Percentiles rank a stretch among this genome's conserved stretches.
Evolutionary conservation across 1,284 basidiomycete genomes (phyloP).

Genomic region (Moesziomyces parantarcticus): DNA sequence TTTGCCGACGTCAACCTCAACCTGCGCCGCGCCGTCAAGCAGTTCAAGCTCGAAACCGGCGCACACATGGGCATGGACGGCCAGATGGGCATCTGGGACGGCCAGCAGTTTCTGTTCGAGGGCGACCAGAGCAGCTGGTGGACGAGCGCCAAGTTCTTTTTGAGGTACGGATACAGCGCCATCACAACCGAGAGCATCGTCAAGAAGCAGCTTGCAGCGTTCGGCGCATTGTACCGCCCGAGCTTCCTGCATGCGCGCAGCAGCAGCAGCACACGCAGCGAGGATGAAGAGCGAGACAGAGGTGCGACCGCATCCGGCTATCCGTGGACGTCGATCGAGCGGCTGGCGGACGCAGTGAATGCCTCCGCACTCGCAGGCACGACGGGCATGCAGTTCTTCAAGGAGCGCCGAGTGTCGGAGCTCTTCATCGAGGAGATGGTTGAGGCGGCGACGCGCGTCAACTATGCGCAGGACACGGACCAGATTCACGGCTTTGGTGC

Average conservation of each 20-base stretch:
- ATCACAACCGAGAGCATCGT: constrained; percentile 73
- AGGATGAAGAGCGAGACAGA: neutral
- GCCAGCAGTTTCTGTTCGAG: constrained; percentile 69
- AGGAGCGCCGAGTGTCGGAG: constrained; percentile 43
- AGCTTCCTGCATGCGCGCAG: constrained; percentile 71
- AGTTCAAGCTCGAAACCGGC: constrained; percentile 32
- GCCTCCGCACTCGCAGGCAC: constrained; percentile 69
- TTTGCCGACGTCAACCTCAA: constrained; percentile 86
- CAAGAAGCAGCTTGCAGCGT: constrained; percentile 69
- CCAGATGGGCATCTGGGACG: constrained; percentile 79
- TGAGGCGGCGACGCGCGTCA: constrained; percentile 85
- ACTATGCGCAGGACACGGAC: constrained; percentile 80
- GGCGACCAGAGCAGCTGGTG: constrained; percentile 60
- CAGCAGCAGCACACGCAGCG: no score
- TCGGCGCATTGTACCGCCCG: constrained; percentile 74
- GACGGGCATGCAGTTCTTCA: constrained; percentile 64
- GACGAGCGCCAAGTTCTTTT: constrained; percentile 67
- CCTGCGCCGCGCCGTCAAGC: constrained; percentile 48
- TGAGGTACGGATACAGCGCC: constrained; percentile 83
- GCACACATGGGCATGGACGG: constrained; percentile 22
- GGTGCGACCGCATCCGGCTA: constrained; percentile 32
- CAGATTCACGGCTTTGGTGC: constrained; percentile 84
- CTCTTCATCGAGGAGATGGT: constrained; percentile 77
- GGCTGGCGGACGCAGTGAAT: constrained; percentile 73
- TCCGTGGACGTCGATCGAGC: constrained; percentile 75